A percentile compares a stretch with the other conserved stretches of the same genome.
Evolutionary conservation across 306 rosid genomes (phyloP).

Genomic region (Myrica gale): DNA sequence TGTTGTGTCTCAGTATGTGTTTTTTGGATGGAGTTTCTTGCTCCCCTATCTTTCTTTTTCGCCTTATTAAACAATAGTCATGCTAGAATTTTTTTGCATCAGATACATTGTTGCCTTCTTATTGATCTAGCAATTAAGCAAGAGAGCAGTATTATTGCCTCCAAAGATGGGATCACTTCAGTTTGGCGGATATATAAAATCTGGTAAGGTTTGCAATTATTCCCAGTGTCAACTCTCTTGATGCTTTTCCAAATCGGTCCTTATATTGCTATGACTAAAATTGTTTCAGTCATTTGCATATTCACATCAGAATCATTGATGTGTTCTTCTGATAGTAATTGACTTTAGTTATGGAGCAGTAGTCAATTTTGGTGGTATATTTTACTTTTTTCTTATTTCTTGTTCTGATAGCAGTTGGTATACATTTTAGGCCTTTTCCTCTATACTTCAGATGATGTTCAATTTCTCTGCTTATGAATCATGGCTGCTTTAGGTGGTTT

Average conservation of each 20-base stretch:
- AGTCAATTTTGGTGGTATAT: background rate
- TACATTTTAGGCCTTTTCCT: slow-evolving; percentile 17
- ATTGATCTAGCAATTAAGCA: slow-evolving; percentile 79
- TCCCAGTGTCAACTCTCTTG: background rate
- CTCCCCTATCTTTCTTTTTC: slow-evolving; percentile 23
- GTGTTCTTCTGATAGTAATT: background rate
- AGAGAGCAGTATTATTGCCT: slow-evolving; percentile 71
- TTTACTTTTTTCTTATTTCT: background rate
- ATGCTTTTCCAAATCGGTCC: background rate
- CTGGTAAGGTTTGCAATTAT: slow-evolving; percentile 48
- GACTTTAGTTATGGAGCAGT: background rate
- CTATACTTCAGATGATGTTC: slow-evolving; percentile 17
- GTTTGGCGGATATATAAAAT: slow-evolving; percentile 79
- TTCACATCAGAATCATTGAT: background rate
- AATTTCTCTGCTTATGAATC: slow-evolving; percentile 23
- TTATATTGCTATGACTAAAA: background rate
- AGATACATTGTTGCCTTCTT: slow-evolving; percentile 76
- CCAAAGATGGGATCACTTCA: slow-evolving; percentile 82
- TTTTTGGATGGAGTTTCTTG: slow-evolving; percentile 24
- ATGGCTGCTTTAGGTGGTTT: slow-evolving; percentile 71
- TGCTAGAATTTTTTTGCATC: slow-evolving; percentile 29
- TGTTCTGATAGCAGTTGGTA: background rate
- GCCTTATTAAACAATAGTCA: slow-evolving; percentile 22
- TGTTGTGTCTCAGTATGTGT: slow-evolving; percentile 87
- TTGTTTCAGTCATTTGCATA: background rate